Evolutionary conservation across 108 stramenopile genomes (phyloP).

Genomic region (Heterococcus sp.): DNA sequence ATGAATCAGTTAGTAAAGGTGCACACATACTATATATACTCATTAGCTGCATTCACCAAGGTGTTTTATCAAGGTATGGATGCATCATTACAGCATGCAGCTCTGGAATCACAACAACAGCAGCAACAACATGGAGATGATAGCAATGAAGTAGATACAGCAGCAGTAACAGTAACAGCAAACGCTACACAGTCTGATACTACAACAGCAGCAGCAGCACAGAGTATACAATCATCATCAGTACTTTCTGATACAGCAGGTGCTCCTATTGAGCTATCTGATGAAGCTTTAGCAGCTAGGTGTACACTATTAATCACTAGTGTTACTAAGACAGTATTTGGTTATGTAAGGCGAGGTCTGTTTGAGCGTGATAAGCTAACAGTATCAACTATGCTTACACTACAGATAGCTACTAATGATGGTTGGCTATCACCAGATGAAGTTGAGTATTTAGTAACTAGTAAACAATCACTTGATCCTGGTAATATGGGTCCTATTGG

Average conservation of each 20-base stretch:
- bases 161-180: background rate
- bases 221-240: too few species aligned
- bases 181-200: background rate
- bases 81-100: too few species aligned
- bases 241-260: too few species aligned
- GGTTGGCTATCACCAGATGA: slow-evolving; percentile 57
- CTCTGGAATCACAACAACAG: too few species aligned
- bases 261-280: slow-evolving; percentile 55
- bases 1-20: slow-evolving; percentile 76
- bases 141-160: background rate
- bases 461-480: slow-evolving; percentile 55
- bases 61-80: slow-evolving; percentile 74
- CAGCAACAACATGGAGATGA: background rate
- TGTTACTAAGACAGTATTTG: slow-evolving; percentile 68
- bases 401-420: slow-evolving; percentile 68
- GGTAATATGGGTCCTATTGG: slow-evolving; percentile 74
- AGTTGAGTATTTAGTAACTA: slow-evolving; percentile 63
- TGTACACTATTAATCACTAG: background rate
- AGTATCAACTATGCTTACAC: slow-evolving; percentile 66
- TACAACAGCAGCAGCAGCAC: slow-evolving; percentile 6
- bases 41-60: slow-evolving; percentile 70
- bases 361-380: slow-evolving; percentile 75
- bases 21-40: slow-evolving; percentile 77
- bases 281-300: slow-evolving; percentile 60
- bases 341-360: slow-evolving; percentile 70